phyloP scores from a whole-genome alignment of 1,284 basidiomycete genomes.

The Ustilago lituana region DNA sequence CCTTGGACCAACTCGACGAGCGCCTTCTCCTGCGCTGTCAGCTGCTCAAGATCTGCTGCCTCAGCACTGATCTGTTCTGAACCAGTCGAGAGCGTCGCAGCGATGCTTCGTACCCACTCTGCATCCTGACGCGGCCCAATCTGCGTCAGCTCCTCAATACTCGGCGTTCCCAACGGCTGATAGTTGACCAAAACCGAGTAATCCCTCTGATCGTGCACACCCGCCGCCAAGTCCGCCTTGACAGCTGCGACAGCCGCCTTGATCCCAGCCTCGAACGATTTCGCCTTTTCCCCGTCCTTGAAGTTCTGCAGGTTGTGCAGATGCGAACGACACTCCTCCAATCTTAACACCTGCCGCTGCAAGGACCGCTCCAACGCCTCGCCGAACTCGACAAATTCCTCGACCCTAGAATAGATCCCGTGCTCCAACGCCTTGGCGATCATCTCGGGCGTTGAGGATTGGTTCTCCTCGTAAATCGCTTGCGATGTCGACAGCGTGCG shows the following conservation, averaged over 20 bases:
- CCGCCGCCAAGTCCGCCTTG: slow-evolving; percentile 13
- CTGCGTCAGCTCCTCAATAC: slow-evolving; percentile 29
- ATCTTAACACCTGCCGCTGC: slow-evolving; percentile 32
- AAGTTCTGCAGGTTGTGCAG: slow-evolving; percentile 23
- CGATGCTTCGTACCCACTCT: slow-evolving; percentile 24
- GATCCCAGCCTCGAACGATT: slow-evolving; percentile 22
- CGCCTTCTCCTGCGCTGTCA: slow-evolving; percentile 14
- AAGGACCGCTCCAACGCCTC: slow-evolving; percentile 47
- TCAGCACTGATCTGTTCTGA: background rate
- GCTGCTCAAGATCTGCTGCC: slow-evolving; percentile 7
- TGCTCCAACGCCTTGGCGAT: slow-evolving; percentile 49
- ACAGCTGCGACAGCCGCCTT: slow-evolving; percentile 14
- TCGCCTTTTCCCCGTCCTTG: background rate
- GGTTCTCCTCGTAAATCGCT: slow-evolving; percentile 50
- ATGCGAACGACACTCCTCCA: slow-evolving; percentile 40
- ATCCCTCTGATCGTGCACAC: slow-evolving; percentile 44
- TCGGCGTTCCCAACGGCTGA: slow-evolving; percentile 28
- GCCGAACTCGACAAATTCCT: slow-evolving; percentile 57
- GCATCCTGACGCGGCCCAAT: slow-evolving; percentile 21
- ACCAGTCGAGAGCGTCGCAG: slow-evolving; percentile 1
- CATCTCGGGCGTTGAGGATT: slow-evolving; percentile 46
- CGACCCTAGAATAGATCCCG: slow-evolving; percentile 54
- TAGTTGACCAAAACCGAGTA: slow-evolving; percentile 43
- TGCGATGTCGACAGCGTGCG: slow-evolving; percentile 28
- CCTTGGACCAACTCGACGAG: slow-evolving; percentile 7